Percentiles rank a stretch among this genome's conserved stretches.
These are phyloP conservation scores for Trichoderma sp. DNA, from an alignment of 2,329 filamentous ascomycete species.

Conservation along the genomic window DNA sequence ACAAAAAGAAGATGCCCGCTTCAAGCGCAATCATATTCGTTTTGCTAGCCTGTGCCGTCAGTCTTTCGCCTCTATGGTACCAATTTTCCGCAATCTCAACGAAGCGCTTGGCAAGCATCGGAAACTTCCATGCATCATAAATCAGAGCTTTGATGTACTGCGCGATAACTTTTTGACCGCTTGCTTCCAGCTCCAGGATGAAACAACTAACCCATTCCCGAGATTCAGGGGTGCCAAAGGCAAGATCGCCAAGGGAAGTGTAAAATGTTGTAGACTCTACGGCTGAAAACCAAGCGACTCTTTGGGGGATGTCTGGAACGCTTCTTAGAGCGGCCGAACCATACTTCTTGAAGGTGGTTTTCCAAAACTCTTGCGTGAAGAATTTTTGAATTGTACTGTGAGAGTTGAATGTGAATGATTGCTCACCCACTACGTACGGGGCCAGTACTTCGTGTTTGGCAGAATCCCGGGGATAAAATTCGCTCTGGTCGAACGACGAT, in stretches of 20 bases:
- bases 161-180: slow-evolving; percentile 17
- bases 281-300: slow-evolving; percentile 23
- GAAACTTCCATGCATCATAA: slow-evolving; percentile 24
- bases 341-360: slow-evolving; percentile 28
- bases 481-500: background rate
- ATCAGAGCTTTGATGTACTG: slow-evolving; percentile 27
- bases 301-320: slow-evolving; percentile 25
- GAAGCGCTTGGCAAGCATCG: slow-evolving; percentile 25
- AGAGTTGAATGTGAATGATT: slow-evolving; percentile 23
- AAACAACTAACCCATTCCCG: background rate
- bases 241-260: background rate
- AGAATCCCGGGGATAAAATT: background rate
- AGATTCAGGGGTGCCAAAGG: slow-evolving; percentile 4
- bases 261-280: background rate
- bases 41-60: background rate
- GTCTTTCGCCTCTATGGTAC: background rate
- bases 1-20: background rate
- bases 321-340: slow-evolving; percentile 29
- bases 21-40: background rate
- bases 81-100: background rate
- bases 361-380: slow-evolving; percentile 34
- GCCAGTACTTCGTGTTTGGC: background rate
- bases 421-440: background rate
- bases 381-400: slow-evolving; percentile 24
- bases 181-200: background rate